These are phyloP conservation scores for Tephrocybe rancida DNA, from an alignment of 768 basidiomycete species.

Conservation along the genomic window DNA sequence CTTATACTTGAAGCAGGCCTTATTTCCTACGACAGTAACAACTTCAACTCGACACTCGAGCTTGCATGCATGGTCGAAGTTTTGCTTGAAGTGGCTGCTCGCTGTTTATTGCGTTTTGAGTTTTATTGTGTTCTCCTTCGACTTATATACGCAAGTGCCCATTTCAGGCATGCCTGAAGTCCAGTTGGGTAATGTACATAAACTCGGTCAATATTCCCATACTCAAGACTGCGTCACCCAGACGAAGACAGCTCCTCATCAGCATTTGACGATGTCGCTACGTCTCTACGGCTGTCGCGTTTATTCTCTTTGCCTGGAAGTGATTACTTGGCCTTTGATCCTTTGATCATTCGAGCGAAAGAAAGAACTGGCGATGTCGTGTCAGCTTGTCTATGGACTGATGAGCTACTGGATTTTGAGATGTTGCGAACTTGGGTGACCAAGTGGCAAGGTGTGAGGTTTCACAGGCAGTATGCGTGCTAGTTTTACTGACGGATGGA, in stretches of 20 bases:
- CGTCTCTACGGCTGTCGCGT: slow-evolving; percentile 35
- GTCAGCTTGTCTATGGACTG: slow-evolving; percentile 55
- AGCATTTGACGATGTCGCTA: slow-evolving; percentile 28
- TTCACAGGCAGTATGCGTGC: background rate
- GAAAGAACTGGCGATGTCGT: slow-evolving; percentile 20
- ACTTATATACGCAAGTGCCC: slow-evolving; percentile 25
- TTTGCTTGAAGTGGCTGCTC: slow-evolving; percentile 33
- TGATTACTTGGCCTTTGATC: slow-evolving; percentile 30
- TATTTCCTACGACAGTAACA: slow-evolving; percentile 16
- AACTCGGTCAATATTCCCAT: background rate
- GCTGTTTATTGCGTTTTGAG: slow-evolving; percentile 44
- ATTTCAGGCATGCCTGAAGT: background rate
- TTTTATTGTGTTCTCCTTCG: slow-evolving; percentile 37
- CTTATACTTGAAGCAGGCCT: slow-evolving; percentile 9
- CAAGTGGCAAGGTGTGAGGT: slow-evolving; percentile 44
- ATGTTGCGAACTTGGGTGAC: slow-evolving; percentile 35
- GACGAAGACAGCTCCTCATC: slow-evolving; percentile 14
- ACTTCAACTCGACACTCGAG: slow-evolving; percentile 20
- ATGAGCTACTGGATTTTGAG: slow-evolving; percentile 34
- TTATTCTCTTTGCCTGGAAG: slow-evolving; percentile 29
- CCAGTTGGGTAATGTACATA: background rate
- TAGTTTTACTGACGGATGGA: background rate
- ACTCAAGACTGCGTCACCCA: slow-evolving; percentile 2
- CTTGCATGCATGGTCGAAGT: slow-evolving; percentile 27
- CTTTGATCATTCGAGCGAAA: slow-evolving; percentile 32